Conservation (phyloP, 2,329 filamentous ascomycete species). For the Fusarium subtropicale region DNA sequence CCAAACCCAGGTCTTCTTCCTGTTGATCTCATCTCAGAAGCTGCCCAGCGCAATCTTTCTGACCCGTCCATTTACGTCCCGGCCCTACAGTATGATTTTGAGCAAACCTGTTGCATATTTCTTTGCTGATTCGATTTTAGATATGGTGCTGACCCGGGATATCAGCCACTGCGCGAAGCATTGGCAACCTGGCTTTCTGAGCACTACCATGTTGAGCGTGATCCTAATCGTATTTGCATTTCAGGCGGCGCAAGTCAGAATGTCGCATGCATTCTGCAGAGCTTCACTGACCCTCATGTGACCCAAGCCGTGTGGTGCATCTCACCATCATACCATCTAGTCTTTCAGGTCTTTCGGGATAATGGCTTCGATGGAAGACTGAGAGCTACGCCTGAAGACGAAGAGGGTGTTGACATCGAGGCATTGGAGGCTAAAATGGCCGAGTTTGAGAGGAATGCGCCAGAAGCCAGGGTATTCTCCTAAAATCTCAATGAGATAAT, state of each 20-base stretch:
- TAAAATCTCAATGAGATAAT: not conserved
- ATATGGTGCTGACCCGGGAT: slow-evolving; percentile 78
- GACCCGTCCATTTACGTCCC: slow-evolving; percentile 68
- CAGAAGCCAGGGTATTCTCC: slow-evolving; percentile 23
- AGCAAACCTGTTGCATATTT: slow-evolving; percentile 51
- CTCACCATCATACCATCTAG: slow-evolving; percentile 86
- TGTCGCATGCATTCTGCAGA: slow-evolving; percentile 79
- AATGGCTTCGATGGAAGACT: slow-evolving; percentile 76
- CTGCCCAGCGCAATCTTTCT: slow-evolving; percentile 70
- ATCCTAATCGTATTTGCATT: slow-evolving; percentile 76
- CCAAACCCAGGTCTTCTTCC: slow-evolving; percentile 74
- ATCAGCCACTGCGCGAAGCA: slow-evolving; percentile 73
- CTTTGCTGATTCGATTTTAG: not conserved
- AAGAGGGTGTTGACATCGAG: slow-evolving; percentile 78
- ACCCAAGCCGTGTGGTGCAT: slow-evolving; percentile 84
- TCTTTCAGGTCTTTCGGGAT: slow-evolving; percentile 86
- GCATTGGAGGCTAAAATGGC: slow-evolving; percentile 53
- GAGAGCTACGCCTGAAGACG: slow-evolving; percentile 79
- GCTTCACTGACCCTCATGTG: slow-evolving; percentile 81
- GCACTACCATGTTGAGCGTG: slow-evolving; percentile 65
- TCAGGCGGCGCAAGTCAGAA: slow-evolving; percentile 89
- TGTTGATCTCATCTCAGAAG: slow-evolving; percentile 68
- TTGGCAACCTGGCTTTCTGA: slow-evolving; percentile 76
- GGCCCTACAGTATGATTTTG: slow-evolving; percentile 83
- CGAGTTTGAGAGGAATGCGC: slow-evolving; percentile 46